Base-by-base conservation (phyloP, 2,329 filamentous ascomycete genomes). In the Chrysosphaeria jannelii region DNA sequence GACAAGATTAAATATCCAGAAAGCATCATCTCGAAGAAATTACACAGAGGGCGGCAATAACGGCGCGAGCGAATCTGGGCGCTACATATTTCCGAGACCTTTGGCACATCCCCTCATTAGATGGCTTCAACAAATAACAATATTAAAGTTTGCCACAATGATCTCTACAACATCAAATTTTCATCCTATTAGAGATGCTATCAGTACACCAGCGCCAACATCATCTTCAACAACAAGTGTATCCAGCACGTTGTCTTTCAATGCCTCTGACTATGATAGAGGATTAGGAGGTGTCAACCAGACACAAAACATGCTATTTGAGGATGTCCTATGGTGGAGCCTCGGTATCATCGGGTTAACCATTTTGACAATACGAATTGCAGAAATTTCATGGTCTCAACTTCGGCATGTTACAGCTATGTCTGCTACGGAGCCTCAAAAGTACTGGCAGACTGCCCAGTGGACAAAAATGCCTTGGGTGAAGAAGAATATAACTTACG, bases 401-500 rank as follows among this genome's bases (percentile, higher is more conserved):
- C 39, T 65, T 14, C 53, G 63, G 20, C 59, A 60, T 29, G 47
- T 67, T 19, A 50, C 51, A 11, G 50, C 59, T 31, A 64, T 68
- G 58, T 48, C 48, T 4, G 38, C 51, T 0, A 50, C 47, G 8
- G 42, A 50, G 2, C 49, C 49, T 34, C 62, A 68, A 35, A 39
- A 35, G 20, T 69, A 62, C 40, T 69, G 61, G 59, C 56, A 48
- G 32, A 36, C 38, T 12, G 48, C 55, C 9, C 55, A 61, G 36
- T 61, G 49, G 48, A 46, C 44, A 27, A 61, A 56, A 55, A 59
- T 62, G 50, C 61, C 62, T 8, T 44, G 44, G 28, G 33, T 68
- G 33, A 69, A 69, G 46, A 61, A 55, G 38, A 44, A 65, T 31
- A 35, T 70, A 27, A 46, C 57, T 22, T 62, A 69, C 33, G 62